Evolutionary conservation across 2,329 filamentous ascomycete species (phyloP), one percentile per base, ranked within the genome.

Genomic region (Fonsecaea multimorphosa): DNA sequence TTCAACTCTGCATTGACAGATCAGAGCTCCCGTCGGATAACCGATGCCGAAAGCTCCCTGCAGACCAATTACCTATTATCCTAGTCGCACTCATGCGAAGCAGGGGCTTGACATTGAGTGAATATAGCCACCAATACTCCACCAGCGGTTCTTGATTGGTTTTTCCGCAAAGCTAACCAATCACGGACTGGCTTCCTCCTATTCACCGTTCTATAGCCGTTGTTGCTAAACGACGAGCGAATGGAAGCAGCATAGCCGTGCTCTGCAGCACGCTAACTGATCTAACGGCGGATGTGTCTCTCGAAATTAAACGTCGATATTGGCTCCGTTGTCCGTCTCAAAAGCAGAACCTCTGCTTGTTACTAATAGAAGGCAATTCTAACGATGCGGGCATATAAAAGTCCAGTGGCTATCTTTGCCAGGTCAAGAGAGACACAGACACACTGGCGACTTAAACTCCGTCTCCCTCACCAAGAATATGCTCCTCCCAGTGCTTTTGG

Each of bases 291-390:
- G 7, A n/a, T 49, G 22, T 27, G 22, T 8, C 7, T 24, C 19
- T 44, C 38, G 16, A 49, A 49, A 49, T 49, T 12, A 1, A 49
- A 9, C 19, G 19, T 49, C 22, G 9, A 49, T 12, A 3, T 49
- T 14, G 19, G 8, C 11, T 24, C 44, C 22, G 9, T 24, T 49
- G 22, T 49, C 44, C 44, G 44, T 49, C 19, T 49, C 19, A 24
- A 49, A 24, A 49, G 44, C 19, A 16, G 44, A 49, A 24, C 22
- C 40, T 46, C 40, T 46, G 40, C 40, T 22, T 46, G n/a, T 22
- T 46, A 46, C 40, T 22, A 46, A 46, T 46, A 46, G 40, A 46
- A 19, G 40, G 40, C 40, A 46, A n/a, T n/a, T 9, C 40, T 22
- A 46, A 11, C 22, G 22, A 49, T 24, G 44, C 27, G 2, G 22